A percentile compares a stretch with the other conserved stretches of the same genome.
These are phyloP conservation scores for Cryphonectria radicalis DNA, from an alignment of 2,329 filamentous ascomycete species.

Conservation along the genomic window DNA sequence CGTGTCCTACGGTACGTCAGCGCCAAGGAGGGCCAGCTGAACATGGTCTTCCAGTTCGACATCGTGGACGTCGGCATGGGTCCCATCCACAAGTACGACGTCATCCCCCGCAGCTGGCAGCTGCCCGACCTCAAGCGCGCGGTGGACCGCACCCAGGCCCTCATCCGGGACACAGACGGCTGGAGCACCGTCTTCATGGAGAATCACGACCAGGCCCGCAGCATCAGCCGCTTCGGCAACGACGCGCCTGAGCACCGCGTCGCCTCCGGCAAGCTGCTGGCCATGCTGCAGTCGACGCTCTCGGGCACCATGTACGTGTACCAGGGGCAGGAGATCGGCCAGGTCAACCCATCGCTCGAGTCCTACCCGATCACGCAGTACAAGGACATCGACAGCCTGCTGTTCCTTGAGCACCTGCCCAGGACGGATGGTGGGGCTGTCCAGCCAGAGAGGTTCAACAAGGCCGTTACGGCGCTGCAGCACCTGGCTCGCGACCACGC, in stretches of 20 bases:
- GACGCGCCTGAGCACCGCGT: slow-evolving; percentile 54
- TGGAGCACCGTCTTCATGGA: slow-evolving; percentile 71
- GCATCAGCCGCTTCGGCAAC: slow-evolving; percentile 59
- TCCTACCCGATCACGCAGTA: not conserved
- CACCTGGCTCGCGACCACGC: slow-evolving; percentile 67
- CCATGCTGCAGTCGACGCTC: slow-evolving; percentile 60
- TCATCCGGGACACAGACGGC: slow-evolving; percentile 62
- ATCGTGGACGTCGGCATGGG: slow-evolving; percentile 40
- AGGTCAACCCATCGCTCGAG: slow-evolving; percentile 52
- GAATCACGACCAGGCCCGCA: slow-evolving; percentile 68
- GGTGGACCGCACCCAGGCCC: slow-evolving; percentile 61
- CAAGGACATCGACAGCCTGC: slow-evolving; percentile 3
- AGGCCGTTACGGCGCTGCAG: slow-evolving; percentile 43
- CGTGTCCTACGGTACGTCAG: slow-evolving; percentile 26
- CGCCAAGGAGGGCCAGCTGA: slow-evolving; percentile 60
- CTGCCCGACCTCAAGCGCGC: slow-evolving; percentile 57
- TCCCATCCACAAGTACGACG: slow-evolving; percentile 24
- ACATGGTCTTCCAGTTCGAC: slow-evolving; percentile 77
- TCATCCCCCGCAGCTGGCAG: slow-evolving; percentile 42
- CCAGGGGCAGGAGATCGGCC: slow-evolving; percentile 71
- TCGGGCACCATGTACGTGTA: slow-evolving; percentile 70
- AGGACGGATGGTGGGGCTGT: not conserved
- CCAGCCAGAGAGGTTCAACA: not conserved
- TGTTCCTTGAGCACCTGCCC: not conserved
- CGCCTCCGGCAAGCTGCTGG: slow-evolving; percentile 62